phyloP scores from a whole-genome alignment of 192 early-diverging fungal species.

The Helicostylum pulchrum region DNA sequence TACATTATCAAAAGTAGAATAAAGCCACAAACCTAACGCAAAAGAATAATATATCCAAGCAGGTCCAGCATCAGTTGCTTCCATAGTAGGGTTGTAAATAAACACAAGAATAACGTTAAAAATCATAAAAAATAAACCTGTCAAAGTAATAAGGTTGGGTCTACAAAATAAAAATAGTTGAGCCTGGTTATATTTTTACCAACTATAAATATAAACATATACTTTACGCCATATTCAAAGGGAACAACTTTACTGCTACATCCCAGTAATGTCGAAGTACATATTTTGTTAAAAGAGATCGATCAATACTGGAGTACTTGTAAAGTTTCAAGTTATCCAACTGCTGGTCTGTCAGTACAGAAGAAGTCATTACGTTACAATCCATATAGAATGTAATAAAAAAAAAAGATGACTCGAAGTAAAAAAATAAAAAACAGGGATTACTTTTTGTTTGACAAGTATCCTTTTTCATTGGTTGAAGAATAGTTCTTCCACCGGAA shows the following conservation, averaged over 20 bases:
- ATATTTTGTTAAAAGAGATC: slow-evolving; percentile 69
- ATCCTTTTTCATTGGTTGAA: no score
- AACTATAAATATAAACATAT: not conserved
- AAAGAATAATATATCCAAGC: slow-evolving; percentile 78
- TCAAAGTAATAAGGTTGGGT: slow-evolving; percentile 88
- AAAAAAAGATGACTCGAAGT: no score
- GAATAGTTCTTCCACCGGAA: no score
- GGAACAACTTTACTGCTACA: slow-evolving; percentile 78
- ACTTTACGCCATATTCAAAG: slow-evolving; percentile 75
- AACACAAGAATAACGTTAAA: slow-evolving; percentile 66
- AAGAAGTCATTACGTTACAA: no score
- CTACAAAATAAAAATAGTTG: slow-evolving; percentile 31
- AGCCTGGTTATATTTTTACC: not conserved
- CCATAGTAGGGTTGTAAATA: slow-evolving; percentile 70
- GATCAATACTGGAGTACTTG: slow-evolving; percentile 86
- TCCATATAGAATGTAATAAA: no score
- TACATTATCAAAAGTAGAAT: slow-evolving; percentile 87
- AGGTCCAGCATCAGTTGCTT: slow-evolving; percentile 53
- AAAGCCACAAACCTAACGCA: slow-evolving; percentile 79
- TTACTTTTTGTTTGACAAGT: no score
- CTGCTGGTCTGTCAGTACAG: slow-evolving; percentile 13
- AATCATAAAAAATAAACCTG: slow-evolving; percentile 78
- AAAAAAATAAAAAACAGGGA: no score
- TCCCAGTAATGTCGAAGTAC: slow-evolving; percentile 84
- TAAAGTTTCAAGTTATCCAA: slow-evolving; percentile 69